Conservation (phyloP, 1,139 yeast genomes). For the Protomyces macrosporus region DNA sequence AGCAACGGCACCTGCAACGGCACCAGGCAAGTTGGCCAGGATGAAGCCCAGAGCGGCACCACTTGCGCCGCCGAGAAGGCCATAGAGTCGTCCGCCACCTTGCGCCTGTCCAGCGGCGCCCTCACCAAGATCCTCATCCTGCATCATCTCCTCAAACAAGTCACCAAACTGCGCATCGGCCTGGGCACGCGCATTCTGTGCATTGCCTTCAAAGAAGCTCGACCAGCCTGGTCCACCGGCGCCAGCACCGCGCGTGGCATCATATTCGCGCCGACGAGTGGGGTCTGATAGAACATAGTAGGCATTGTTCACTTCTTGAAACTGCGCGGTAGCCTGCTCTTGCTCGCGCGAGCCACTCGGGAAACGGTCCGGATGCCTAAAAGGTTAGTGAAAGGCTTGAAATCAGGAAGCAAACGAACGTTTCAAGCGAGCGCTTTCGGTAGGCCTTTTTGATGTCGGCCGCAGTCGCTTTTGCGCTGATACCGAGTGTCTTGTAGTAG, state of each 20-base stretch:
- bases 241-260: constrained; percentile 27
- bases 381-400: neutral
- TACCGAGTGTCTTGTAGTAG: constrained; percentile 56
- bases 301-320: constrained; percentile 33
- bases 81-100: constrained; percentile 26
- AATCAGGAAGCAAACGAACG: neutral
- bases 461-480: constrained; percentile 55
- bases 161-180: constrained; percentile 31
- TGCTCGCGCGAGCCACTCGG: constrained; percentile 28
- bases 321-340: constrained; percentile 31
- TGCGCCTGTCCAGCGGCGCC: neutral
- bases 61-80: constrained; percentile 30
- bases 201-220: neutral
- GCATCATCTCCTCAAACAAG: constrained; percentile 34
- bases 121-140: constrained; percentile 28
- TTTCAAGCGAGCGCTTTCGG: constrained; percentile 40
- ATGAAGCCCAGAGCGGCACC: constrained; percentile 33
- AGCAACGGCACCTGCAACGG: constrained; percentile 32
- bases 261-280: constrained; percentile 30
- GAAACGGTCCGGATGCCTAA: constrained; percentile 32
- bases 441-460: constrained; percentile 71
- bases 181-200: constrained; percentile 20
- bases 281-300: constrained; percentile 32
- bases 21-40: constrained; percentile 32
- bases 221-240: constrained; percentile 23